Conservation (phyloP, 257 asterid species). For the Gynochthodes officinalis region DNA sequence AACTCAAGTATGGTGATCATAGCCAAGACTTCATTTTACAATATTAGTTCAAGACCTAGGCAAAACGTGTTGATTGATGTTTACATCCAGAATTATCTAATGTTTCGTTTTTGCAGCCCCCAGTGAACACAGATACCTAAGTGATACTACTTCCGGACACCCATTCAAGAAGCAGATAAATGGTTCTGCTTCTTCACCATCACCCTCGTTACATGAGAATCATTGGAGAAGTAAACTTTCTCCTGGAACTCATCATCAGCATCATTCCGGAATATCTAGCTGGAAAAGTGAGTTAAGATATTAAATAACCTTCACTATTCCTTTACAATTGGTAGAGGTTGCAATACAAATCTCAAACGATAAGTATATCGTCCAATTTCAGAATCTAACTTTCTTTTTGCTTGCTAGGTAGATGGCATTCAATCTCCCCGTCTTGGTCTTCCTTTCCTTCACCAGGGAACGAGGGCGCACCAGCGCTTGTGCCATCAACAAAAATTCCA, state of each 20-base stretch:
- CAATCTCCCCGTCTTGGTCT: conserved; percentile 38
- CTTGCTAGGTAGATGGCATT: conserved; percentile 36
- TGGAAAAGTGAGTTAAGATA: conserved; percentile 40
- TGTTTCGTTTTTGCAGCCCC: conserved; percentile 32
- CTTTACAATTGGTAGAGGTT: neutral
- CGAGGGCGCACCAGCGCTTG: conserved; percentile 29
- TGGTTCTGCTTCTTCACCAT: conserved; percentile 31
- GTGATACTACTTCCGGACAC: conserved; percentile 26
- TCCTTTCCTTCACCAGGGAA: conserved; percentile 33
- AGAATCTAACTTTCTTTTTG: neutral
- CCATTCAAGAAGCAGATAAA: conserved; percentile 26
- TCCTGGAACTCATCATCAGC: conserved; percentile 34
- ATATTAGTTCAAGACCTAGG: neutral
- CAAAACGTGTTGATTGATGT: neutral
- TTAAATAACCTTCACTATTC: neutral
- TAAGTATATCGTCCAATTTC: neutral
- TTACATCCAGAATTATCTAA: conserved; percentile 6
- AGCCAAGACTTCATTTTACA: neutral
- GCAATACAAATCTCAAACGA: conserved; percentile 2
- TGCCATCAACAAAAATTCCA: conserved; percentile 48
- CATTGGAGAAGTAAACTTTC: conserved; percentile 40
- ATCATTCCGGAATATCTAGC: conserved; percentile 19
- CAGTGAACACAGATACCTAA: conserved; percentile 20
- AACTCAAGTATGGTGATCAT: too few relatives aligned
- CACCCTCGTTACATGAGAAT: conserved; percentile 24